Base-by-base conservation (phyloP, 768 basidiomycete genomes). In the Suillus subluteus region DNA sequence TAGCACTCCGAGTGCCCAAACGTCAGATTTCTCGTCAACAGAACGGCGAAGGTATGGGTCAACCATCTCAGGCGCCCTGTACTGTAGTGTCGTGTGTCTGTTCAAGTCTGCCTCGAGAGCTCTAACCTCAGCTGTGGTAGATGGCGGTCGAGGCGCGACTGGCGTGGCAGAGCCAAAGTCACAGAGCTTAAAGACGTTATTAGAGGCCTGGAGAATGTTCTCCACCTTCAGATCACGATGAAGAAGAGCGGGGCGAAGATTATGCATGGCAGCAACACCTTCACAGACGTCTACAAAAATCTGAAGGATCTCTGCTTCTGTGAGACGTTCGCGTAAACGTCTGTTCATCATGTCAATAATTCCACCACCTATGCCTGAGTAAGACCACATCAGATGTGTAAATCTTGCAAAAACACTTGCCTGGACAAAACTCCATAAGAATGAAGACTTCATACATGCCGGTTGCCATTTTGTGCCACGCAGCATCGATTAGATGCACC, bases 271-370 rank as follows among this genome's bases (percentile, higher is more conserved):
- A 6, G 95, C 96, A 26, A 99, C 92, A 41, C 94, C 97, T 76
- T 99, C 98, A 74, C 96, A 98, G 32, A 98, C 94, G 75, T 99
- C 98, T 16, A 94, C 91, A 78, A 99, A 99, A 73, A 99, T 98
- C 78, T 96, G 95, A 63, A 99, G 84, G 72, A 99, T 98, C 79
- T 99, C 98, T 30, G 91, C 86, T 79, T 99, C 98, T 3, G 95
- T 96, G 50, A 99, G 85, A 32, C 98, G 88, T 79, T 99, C 96
- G 63, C 96, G 88, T 56, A 99, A 84, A 62, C 98, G 88, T 71
- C 96, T 89, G 79, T 99, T 99, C 94, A 99, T 96, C 91, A 99
- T 96, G 81, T 99, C 98, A 79, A 99, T 99, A 70, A 99, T 98
- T 43, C 98, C 98, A 46, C 98, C 98, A 58, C 96, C 96, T 95